Percentiles rank a stretch among this genome's conserved stretches.
Evolutionary conservation across 495 filamentous ascomycete genomes (phyloP).

Genomic region (Aspergillus heteromorphus): DNA sequence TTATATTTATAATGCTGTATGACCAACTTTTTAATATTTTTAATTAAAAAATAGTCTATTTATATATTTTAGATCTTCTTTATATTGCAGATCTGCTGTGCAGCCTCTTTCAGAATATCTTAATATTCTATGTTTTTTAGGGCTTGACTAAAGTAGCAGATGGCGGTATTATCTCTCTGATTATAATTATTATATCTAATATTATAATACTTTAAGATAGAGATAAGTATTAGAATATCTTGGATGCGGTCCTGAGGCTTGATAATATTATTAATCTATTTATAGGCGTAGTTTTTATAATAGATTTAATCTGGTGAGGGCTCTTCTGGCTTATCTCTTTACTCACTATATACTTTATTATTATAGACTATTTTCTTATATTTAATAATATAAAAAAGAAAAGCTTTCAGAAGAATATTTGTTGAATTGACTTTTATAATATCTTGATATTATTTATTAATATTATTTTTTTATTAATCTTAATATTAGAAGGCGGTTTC

Average conservation of each 20-base stretch:
- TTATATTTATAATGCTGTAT: conserved; percentile 59
- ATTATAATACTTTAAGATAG: conserved; percentile 42
- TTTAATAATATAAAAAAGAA: conserved; percentile 35
- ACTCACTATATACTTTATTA: conserved; percentile 32
- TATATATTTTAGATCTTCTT: conserved; percentile 42
- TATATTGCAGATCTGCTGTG: conserved; percentile 51
- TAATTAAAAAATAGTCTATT: conserved; percentile 49
- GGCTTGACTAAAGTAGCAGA: conserved; percentile 51
- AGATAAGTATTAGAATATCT: conserved; percentile 42
- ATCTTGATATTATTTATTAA: conserved; percentile 44
- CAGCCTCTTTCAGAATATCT: conserved; percentile 42
- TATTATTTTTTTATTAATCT: conserved; percentile 55
- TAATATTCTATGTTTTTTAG: conserved; percentile 53
- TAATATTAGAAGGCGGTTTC: conserved; percentile 57
- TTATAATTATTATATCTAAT: conserved; percentile 48
- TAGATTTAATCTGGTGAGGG: conserved; percentile 42
- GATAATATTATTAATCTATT: conserved; percentile 44
- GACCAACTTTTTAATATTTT: conserved; percentile 56
- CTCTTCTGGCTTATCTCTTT: conserved; percentile 45
- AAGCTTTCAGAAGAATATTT: conserved; percentile 36
- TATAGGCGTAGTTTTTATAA: conserved; percentile 39
- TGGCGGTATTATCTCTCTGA: conserved; percentile 47
- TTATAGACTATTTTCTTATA: conserved; percentile 39
- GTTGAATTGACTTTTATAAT: conserved; percentile 54
- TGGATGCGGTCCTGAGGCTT: conserved; percentile 36